Conservation (phyloP, 805 yeast species). For the Wickerhamiella slavikovae region DNA sequence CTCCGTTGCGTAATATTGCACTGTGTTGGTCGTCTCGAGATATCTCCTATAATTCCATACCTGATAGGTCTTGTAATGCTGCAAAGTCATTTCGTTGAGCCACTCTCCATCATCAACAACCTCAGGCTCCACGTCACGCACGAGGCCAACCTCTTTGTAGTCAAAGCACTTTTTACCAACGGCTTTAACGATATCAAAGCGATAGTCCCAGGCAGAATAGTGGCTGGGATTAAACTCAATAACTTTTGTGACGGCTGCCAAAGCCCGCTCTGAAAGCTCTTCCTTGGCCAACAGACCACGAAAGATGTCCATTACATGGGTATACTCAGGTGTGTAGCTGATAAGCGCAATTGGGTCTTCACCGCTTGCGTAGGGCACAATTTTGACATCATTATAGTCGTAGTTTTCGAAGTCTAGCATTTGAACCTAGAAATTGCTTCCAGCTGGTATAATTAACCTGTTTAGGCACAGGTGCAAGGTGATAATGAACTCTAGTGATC, state of each 20-base stretch:
- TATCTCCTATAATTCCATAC: constrained; percentile 88
- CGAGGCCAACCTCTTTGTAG: constrained; percentile 7
- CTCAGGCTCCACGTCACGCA: constrained; percentile 11
- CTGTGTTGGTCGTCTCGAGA: constrained; percentile 21
- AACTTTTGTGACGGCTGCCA: constrained; percentile 40
- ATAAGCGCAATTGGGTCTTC: constrained; percentile 19
- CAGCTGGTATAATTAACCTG: too few species aligned
- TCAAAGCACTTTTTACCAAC: constrained; percentile 17
- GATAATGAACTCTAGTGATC: too few species aligned
- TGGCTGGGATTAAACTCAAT: constrained; percentile 67
- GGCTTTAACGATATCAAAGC: constrained; percentile 14
- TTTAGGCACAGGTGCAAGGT: too few species aligned
- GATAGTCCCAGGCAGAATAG: constrained; percentile 62
- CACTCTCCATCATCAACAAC: constrained; percentile 41
- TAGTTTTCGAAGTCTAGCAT: constrained; percentile 7
- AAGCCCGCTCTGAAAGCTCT: constrained; percentile 54
- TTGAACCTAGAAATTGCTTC: too few species aligned
- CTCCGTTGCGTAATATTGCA: constrained; percentile 27
- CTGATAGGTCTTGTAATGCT: constrained; percentile 80
- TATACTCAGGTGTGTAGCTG: constrained; percentile 51
- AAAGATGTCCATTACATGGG: constrained; percentile 35
- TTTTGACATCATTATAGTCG: constrained; percentile 19
- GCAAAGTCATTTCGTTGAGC: constrained; percentile 57
- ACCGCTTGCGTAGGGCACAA: constrained; percentile 14
- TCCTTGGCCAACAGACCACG: constrained; percentile 34